Evolutionary conservation across 805 yeast genomes (phyloP), one percentile per base, ranked within the genome.

Genomic region (Teunomyces tritomae): DNA sequence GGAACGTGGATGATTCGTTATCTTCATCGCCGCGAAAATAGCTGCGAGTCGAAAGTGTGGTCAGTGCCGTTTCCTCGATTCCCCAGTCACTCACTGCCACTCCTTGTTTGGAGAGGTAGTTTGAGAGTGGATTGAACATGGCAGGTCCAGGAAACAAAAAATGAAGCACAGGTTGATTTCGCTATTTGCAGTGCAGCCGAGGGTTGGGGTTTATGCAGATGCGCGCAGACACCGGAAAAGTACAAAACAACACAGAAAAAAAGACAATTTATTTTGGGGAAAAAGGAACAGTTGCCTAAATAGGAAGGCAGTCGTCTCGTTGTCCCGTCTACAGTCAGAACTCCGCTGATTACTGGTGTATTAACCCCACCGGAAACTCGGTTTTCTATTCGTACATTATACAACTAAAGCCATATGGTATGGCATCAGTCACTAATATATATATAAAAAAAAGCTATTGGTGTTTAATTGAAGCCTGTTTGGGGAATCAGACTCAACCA

Each of bases 81-180:
- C 73, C 73, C 73, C 73, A 68, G 50, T 67, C 73, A 43, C 70
- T 63, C 48, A 61, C 43, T 28, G 49, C 56, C 11, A 39, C 44
- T 11, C 48, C 51, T 33, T 47, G 50, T 42, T 46, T 48, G 24
- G 53, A 43, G 20, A 59, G 26, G 49, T 62, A 64, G 8, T 54
- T 56, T n/a, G 68, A 56, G 40, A 62, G 53, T 20, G 63, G 66
- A 47, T 58, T 56, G 36, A 58, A 53, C 45, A 61, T 45, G 46
- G 62, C 68, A 6, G 13, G 29, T 13, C 7, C n/a, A 37, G 29
- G 26, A 13, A 11, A 37, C 14, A 24, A 20, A 10, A 20, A 11
- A 20, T n/a, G 9, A 20, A 5, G n/a, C 17, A 9, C 26, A 17
- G 14, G 34, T 20, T 20, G 24, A 20, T 20, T 20, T 20, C 34